Base-by-base conservation (phyloP, 345 rosid genomes). In the Pistacia atlantica region DNA sequence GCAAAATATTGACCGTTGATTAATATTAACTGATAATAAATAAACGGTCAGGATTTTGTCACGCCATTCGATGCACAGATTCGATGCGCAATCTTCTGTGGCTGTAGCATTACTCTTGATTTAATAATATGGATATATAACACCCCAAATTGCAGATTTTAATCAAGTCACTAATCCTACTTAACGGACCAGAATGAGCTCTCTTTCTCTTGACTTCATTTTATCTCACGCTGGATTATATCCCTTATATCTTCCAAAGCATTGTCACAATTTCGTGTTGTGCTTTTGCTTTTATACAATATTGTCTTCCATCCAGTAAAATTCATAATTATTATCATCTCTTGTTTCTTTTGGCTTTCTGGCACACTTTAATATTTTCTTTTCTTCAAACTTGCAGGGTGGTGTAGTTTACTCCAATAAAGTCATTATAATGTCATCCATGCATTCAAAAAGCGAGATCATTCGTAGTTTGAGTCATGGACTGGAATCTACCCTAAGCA, bases 321-420 rank as follows among this genome's bases (percentile, higher is more conserved):
- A 64, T 69, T 64, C 66, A 42, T 48, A 38, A 64, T 68, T 4
- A 10, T 68, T 65, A 33, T 11, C 59, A 76, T 5, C 42, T 54
- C 49, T 35, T 16, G 22, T 64, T 65, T 22, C 51, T 28, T 59
- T 71, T 74, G 37, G 55, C 13, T 56, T 2, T 58, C 25, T 52
- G 57, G 67, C 52, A 56, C 33, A 22, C 33, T 20, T 82, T 42
- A 77, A n/a, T 31, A 67, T 56, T 7, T 72, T 38, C 54, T 33
- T 64, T 55, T 69, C 69, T 74, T 25, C 22, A 37, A 73, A 70
- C 77, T 76, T 82, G 70, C 90, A 93, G 98, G 98, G 98, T 75
- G 96, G 94, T 67, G 37, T 93, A 63, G 90, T 93, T 76, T 91
- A 90, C 88, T 90, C 97, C 0, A 93, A 93, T 83, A 90, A 87